These are phyloP conservation scores for Acacia crassicarpa DNA, from an alignment of 306 rosid species.

Conservation along the genomic window DNA sequence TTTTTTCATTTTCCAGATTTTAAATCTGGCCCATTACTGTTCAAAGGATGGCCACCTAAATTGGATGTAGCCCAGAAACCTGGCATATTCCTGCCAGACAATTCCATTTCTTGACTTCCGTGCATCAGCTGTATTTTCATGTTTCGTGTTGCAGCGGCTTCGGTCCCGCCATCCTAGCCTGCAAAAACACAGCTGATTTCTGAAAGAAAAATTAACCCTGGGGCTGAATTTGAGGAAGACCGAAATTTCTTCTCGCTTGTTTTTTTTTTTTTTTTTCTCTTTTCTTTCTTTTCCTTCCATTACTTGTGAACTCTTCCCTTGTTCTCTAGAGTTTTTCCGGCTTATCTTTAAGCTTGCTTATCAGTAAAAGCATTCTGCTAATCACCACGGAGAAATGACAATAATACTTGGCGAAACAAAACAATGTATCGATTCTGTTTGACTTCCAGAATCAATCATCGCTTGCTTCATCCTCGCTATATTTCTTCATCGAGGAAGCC, in stretches of 20 bases:
- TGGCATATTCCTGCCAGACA: neutral
- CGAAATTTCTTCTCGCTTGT: neutral
- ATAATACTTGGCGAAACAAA: neutral
- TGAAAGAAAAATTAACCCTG: neutral
- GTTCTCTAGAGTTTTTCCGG: neutral
- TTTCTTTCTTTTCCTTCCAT: neutral
- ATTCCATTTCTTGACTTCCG: neutral
- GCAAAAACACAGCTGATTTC: neutral
- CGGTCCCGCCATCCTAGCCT: constrained; percentile 45
- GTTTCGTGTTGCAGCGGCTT: constrained; percentile 3
- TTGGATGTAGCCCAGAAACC: neutral
- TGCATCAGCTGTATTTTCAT: neutral
- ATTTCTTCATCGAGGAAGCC: constrained; percentile 41
- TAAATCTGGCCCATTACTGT: neutral
- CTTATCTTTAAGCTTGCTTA: neutral
- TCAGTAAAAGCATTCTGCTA: neutral
- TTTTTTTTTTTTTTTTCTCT: neutral
- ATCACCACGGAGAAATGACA: neutral
- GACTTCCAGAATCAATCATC: constrained; percentile 48
- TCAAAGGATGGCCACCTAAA: neutral
- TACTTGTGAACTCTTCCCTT: neutral
- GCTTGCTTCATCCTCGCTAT: constrained; percentile 39
- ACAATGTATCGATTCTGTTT: constrained; percentile 60
- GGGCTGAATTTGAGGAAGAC: neutral
- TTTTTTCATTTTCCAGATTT: neutral